phyloP scores from a whole-genome alignment of 805 yeast genomes.

The Starmerella stigmatis region DNA sequence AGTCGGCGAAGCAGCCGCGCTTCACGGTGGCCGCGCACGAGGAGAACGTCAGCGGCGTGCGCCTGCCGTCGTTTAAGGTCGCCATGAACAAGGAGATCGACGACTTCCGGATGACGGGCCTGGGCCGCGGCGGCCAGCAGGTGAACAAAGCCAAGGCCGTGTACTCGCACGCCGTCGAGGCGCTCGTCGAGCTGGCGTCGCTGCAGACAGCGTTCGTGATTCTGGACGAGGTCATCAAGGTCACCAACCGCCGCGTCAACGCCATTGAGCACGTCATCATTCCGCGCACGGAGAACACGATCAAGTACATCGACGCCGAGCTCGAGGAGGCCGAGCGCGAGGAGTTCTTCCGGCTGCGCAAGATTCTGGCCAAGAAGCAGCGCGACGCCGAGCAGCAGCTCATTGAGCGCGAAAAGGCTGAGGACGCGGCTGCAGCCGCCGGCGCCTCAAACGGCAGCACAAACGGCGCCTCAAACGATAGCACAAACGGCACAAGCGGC shows the following conservation, averaged over 20 bases:
- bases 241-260: conserved; percentile 94
- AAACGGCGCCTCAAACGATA: no score
- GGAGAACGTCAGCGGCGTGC: conserved; percentile 94
- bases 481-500: no score
- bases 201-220: conserved; percentile 94
- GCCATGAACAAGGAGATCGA: conserved; percentile 74
- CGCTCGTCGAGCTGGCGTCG: conserved; percentile 89
- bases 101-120: conserved; percentile 91
- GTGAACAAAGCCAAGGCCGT: conserved; percentile 89
- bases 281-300: conserved; percentile 95
- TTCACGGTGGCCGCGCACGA: conserved; percentile 85
- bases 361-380: conserved; percentile 91
- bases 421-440: no score
- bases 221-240: conserved; percentile 94
- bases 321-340: conserved; percentile 96
- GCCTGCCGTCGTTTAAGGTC: conserved; percentile 83
- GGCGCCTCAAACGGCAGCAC: no score
- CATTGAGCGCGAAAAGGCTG: conserved; percentile 13
- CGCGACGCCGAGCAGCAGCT: conserved; percentile 38
- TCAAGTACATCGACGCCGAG: conserved; percentile 82
- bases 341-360: conserved; percentile 91
- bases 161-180: conserved; percentile 93
- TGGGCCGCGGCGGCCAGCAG: conserved; percentile 98
- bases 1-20: conserved; percentile 76
- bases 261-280: conserved; percentile 97